Evolutionary conservation across 371 early-diverging fungal species (phyloP).

Genomic region (Mortierella sp.): DNA sequence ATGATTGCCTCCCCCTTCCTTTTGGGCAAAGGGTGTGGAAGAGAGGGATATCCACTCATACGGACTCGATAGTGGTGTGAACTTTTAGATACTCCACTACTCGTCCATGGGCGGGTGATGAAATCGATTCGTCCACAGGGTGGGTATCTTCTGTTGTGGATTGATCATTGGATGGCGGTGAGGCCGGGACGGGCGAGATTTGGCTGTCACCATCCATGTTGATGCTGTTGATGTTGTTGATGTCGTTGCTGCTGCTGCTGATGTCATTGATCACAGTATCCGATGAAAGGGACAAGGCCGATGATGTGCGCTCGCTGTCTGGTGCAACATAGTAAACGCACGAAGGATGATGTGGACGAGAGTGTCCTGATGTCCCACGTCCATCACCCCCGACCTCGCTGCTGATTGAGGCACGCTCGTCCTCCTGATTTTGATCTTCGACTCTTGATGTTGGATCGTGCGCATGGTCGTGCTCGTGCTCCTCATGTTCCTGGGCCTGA

Average conservation of each 20-base stretch:
- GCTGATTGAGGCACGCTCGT: constrained; percentile 6
- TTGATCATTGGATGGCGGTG: background rate
- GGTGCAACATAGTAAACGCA: constrained; percentile 22
- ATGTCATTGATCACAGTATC: background rate
- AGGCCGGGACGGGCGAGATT: background rate
- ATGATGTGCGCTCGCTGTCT: background rate
- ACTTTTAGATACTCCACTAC: constrained; percentile 18
- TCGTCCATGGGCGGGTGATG: background rate
- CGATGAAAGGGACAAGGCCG: background rate
- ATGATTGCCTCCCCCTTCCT: too few relatives aligned
- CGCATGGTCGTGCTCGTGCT: background rate
- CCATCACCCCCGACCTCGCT: constrained; percentile 32
- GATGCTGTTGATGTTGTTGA: background rate
- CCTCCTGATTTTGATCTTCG: background rate
- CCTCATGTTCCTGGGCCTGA: background rate
- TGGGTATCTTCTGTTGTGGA: background rate
- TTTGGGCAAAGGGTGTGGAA: too few relatives aligned
- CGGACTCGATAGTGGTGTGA: constrained; percentile 20
- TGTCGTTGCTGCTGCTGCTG: background rate
- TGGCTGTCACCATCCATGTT: background rate
- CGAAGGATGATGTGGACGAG: constrained; percentile 26
- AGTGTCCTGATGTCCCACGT: constrained; percentile 6
- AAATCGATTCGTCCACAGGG: background rate
- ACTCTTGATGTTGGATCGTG: too few relatives aligned
- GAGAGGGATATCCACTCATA: too few relatives aligned